phyloP scores from a whole-genome alignment of 495 filamentous ascomycete species.

The Daldinia grandis region DNA sequence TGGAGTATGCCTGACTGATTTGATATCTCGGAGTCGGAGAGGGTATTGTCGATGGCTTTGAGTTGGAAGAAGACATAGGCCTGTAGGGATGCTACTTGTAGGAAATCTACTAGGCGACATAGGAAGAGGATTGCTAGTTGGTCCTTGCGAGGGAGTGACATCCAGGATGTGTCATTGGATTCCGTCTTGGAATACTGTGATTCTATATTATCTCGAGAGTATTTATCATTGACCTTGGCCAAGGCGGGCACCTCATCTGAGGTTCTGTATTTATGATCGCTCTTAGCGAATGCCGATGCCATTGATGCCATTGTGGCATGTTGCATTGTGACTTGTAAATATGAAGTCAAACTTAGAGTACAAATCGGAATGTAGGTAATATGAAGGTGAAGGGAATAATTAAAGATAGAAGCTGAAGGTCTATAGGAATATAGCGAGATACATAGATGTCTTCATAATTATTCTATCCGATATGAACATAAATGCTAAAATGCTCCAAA shows the following conservation, averaged over 20 bases:
- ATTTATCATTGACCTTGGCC: background rate
- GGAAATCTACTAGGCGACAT: slow-evolving; percentile 60
- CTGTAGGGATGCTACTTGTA: slow-evolving; percentile 56
- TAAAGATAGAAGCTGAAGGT: background rate
- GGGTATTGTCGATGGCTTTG: slow-evolving; percentile 66
- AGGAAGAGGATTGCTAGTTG: slow-evolving; percentile 58
- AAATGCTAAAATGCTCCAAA: background rate
- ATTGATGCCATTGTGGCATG: background rate
- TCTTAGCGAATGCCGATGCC: background rate
- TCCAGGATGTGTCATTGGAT: slow-evolving; percentile 40
- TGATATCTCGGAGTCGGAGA: slow-evolving; percentile 69
- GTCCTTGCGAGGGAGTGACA: slow-evolving; percentile 53
- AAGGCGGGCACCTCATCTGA: background rate
- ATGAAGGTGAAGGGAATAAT: background rate
- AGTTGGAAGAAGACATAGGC: slow-evolving; percentile 75
- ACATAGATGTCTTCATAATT: background rate
- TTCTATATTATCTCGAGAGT: slow-evolving; percentile 15
- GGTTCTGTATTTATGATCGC: background rate
- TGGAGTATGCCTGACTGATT: slow-evolving; percentile 74
- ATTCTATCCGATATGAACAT: background rate
- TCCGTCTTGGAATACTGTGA: slow-evolving; percentile 15
- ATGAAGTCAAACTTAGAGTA: no score
- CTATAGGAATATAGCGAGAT: background rate
- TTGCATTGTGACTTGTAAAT: background rate
- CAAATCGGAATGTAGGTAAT: background rate